phyloP scores from a whole-genome alignment of 2,329 filamentous ascomycete species.

The Samsoniella hepiali region DNA sequence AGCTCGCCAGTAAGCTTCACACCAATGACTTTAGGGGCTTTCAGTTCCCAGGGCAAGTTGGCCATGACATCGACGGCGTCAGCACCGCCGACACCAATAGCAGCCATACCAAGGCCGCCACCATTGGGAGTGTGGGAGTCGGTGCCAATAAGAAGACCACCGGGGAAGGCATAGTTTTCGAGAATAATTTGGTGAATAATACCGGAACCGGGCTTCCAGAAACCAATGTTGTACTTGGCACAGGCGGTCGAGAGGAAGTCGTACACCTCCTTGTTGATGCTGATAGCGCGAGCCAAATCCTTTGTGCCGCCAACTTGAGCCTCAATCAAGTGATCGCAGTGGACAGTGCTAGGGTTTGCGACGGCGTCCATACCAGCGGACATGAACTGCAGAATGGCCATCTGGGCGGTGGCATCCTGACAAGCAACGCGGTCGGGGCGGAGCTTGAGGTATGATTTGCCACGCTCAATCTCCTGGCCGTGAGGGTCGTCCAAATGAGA shows the following conservation, averaged over 20 bases:
- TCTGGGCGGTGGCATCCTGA: constrained; percentile 99
- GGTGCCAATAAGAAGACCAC: constrained; percentile 95
- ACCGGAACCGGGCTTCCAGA: constrained; percentile 98
- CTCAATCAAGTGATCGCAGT: constrained; percentile 99
- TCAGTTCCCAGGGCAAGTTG: constrained; percentile 94
- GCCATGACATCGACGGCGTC: constrained; percentile 99
- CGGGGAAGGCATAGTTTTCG: constrained; percentile 99
- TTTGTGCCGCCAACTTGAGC: constrained; percentile 89
- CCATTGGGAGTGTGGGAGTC: constrained; percentile 98
- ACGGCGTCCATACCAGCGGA: constrained; percentile 94
- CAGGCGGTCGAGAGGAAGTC: constrained; percentile 92
- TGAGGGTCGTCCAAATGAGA: constrained; percentile 97
- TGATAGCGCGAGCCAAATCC: constrained; percentile 86
- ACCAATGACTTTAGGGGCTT: constrained; percentile 96
- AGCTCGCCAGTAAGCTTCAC: constrained; percentile 88
- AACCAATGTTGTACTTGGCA: constrained; percentile 99
- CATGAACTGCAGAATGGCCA: constrained; percentile 99
- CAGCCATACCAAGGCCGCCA: constrained; percentile 91
- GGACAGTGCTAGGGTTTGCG: constrained; percentile 90
- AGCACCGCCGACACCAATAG: constrained; percentile 95
- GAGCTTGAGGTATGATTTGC: constrained; percentile 92
- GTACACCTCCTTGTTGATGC: constrained; percentile 99
- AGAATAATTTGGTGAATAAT: constrained; percentile 99
- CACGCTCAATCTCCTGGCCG: constrained; percentile 92
- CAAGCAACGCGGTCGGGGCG: constrained; percentile 97